Conservation (phyloP, 208 protist genomes). For the Crithidia acanthocephali region DNA sequence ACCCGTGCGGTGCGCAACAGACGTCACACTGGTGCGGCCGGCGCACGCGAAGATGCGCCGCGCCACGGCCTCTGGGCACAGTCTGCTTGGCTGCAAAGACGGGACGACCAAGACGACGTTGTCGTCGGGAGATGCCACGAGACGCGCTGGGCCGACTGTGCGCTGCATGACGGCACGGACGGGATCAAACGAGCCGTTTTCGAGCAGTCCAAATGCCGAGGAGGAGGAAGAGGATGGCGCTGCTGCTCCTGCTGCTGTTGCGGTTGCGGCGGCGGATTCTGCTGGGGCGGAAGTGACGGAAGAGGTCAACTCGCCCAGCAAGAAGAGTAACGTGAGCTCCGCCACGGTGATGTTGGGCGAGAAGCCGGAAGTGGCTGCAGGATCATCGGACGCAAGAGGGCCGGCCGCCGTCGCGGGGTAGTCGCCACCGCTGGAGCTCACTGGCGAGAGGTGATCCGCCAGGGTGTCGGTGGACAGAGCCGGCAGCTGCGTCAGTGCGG, state of each 20-base stretch:
- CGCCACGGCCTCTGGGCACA: conserved; percentile 5
- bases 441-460: not conserved
- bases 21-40: not conserved
- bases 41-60: not conserved
- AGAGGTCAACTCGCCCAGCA: conserved; percentile 16
- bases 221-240: not conserved
- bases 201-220: not conserved
- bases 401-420: not conserved
- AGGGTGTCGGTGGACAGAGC: not conserved
- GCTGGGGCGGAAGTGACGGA: not conserved
- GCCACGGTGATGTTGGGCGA: conserved; percentile 17
- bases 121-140: not conserved
- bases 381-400: not conserved
- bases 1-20: not conserved
- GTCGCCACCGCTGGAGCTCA: not conserved
- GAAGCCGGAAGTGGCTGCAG: not conserved
- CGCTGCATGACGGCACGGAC: conserved; percentile 3
- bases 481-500: not conserved
- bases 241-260: not conserved
- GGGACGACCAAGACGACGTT: conserved; percentile 10
- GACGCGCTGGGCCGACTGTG: not conserved
- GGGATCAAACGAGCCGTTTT: conserved; percentile 7
- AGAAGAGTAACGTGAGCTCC: conserved; percentile 17
- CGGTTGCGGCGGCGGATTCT: not conserved
- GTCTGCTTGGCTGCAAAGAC: conserved; percentile 1